Base-by-base conservation (phyloP, 2,329 filamentous ascomycete genomes). In the Harringtonia aguacate region DNA sequence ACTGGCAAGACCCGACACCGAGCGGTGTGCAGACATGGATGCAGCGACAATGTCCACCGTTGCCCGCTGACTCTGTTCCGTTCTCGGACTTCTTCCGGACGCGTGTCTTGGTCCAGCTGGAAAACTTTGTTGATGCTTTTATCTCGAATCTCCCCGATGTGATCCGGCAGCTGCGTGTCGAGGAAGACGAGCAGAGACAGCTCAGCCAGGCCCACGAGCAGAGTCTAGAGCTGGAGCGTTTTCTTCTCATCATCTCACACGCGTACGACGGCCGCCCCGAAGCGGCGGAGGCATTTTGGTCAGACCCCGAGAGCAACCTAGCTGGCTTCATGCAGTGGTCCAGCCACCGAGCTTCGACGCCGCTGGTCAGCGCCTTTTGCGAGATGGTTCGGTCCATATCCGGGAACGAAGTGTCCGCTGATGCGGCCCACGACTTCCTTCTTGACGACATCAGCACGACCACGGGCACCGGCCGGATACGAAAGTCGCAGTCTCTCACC, bases 291-390 rank as follows among this genome's bases (percentile, higher is more conserved):
- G 84, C 81, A 37, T 97, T 97, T 53, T 98, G 92, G 92, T 76
- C 77, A 28, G 89, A 95, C 57, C 80, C 84, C 2, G 92, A 98
- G 55, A 88, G 88, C 57, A 95, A 95, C 53, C 69, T 98, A 28
- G 86, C 89, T 50, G 92, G 92, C 0, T 98, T 98, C 58, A 73
- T 98, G 59, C 86, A 94, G 51, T 98, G 92, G 92, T 86, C 89
- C n/a, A 95, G 92, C 4, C 83, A 87, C 53, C 76, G 92, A 54
- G 88, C 94, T 48, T 95, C 94, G 1, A 95, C 94, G 1, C 92
- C 92, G n/a, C 75, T 95, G 21, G 89, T 94, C 47, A 92, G 87
- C 48, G 89, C 90, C 13, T 98, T 97, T 55, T 98, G 92, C 61
- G 90, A 97, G 58, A 90, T 98, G 80, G 70, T 98, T 15, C 85